phyloP scores from a whole-genome alignment of 2,329 filamentous ascomycete species.

The Kalmusia sp. region DNA sequence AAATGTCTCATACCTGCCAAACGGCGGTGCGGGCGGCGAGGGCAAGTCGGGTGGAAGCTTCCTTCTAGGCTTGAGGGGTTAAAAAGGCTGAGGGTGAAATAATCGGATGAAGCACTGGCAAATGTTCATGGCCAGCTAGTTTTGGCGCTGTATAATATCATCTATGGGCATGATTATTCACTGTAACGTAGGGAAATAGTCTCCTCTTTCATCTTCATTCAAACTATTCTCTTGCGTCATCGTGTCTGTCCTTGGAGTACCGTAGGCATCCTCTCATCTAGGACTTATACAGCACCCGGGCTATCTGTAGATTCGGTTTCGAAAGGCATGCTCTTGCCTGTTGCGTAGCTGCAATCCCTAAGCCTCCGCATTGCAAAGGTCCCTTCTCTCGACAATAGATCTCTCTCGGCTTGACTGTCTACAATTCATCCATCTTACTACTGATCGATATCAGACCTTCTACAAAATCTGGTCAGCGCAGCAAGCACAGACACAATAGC shows the following conservation, averaged over 20 bases:
- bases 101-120: slow-evolving; percentile 4
- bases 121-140: slow-evolving; percentile 33
- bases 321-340: no score
- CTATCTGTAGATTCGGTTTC: no score
- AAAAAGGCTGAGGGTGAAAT: slow-evolving; percentile 10
- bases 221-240: not conserved
- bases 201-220: slow-evolving; percentile 35
- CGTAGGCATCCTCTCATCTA: no score
- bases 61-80: slow-evolving; percentile 68
- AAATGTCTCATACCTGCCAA: slow-evolving; percentile 93
- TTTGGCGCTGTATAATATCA: slow-evolving; percentile 41
- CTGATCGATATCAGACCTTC: not conserved
- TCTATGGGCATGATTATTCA: slow-evolving; percentile 31
- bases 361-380: no score
- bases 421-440: not conserved
- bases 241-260: not conserved
- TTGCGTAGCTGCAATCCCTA: no score
- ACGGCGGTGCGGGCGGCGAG: slow-evolving; percentile 64
- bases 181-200: slow-evolving; percentile 43
- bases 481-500: no score
- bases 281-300: no score
- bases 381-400: no score
- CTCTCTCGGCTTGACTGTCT: no score
- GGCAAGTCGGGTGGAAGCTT: slow-evolving; percentile 69
- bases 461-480: no score